phyloP scores from a whole-genome alignment of 2,329 filamentous ascomycete species.

The Apiospora marii region DNA sequence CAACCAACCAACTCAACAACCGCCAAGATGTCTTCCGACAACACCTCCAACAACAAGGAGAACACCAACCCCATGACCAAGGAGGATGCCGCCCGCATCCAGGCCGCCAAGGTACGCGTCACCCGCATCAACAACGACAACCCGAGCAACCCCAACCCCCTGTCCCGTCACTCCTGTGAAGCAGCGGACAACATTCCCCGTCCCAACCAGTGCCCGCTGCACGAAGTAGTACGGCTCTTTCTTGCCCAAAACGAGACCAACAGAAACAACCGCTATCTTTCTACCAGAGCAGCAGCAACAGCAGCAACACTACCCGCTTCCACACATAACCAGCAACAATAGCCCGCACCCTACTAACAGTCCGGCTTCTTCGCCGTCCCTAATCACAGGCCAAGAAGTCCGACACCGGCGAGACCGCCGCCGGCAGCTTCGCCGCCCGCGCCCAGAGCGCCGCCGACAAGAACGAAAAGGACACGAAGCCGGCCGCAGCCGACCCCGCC shows the following conservation, averaged over 20 bases:
- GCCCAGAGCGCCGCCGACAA: neutral
- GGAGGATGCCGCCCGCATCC: neutral
- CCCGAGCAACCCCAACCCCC: neutral
- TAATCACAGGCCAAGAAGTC: neutral
- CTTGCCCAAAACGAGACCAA: too few relatives aligned
- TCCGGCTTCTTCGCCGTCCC: neutral
- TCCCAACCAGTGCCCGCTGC: too few relatives aligned
- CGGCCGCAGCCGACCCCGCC: neutral
- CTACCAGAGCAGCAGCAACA: too few relatives aligned
- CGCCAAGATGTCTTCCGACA: neutral
- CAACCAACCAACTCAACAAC: neutral
- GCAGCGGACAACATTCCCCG: neutral
- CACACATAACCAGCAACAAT: too few relatives aligned
- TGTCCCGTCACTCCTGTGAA: neutral
- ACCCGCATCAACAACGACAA: too few relatives aligned
- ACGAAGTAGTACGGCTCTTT: too few relatives aligned
- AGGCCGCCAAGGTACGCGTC: slow-evolving; percentile 2
- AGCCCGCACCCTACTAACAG: neutral
- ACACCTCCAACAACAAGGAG: neutral
- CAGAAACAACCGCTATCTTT: too few relatives aligned
- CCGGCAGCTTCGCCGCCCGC: neutral
- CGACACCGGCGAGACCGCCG: neutral
- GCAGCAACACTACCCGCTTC: too few relatives aligned
- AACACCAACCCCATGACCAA: neutral
- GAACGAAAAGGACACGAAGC: neutral